Conservation (phyloP, 2,329 filamentous ascomycete genomes). For the Fusarium begoniae region DNA sequence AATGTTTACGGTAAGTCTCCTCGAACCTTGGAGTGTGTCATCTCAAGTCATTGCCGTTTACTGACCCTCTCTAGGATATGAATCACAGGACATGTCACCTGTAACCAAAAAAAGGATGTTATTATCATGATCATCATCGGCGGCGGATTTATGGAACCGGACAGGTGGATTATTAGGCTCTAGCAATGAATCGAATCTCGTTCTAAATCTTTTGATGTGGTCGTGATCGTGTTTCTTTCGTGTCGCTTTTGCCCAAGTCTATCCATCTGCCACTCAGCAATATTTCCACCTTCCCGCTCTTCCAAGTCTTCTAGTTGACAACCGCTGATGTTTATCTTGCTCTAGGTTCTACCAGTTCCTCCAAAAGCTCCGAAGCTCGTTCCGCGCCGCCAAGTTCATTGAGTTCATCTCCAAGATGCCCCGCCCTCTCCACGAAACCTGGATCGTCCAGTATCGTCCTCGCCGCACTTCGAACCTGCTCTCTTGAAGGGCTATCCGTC, state of each 20-base stretch:
- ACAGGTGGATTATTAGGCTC: background rate
- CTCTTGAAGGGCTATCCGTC: constrained; percentile 46
- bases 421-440: constrained; percentile 37
- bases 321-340: background rate
- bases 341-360: constrained; percentile 37
- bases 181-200: background rate
- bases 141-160: background rate
- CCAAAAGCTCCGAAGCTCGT: constrained; percentile 41
- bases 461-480: constrained; percentile 40
- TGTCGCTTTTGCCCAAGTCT: too few species aligned
- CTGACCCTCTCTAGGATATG: background rate
- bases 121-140: background rate
- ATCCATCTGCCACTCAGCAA: background rate
- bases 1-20: background rate
- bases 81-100: background rate
- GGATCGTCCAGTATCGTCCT: constrained; percentile 38
- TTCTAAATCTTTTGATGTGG: background rate
- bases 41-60: background rate
- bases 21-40: fast-evolving
- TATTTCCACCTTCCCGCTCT: background rate
- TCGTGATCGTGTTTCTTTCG: background rate
- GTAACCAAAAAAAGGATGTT: background rate
- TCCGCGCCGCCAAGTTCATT: constrained; percentile 42
- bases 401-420: constrained; percentile 40
- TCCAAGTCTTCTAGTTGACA: background rate